Base-by-base conservation (phyloP, 495 filamentous ascomycete species). In the Talaromyces liani region DNA sequence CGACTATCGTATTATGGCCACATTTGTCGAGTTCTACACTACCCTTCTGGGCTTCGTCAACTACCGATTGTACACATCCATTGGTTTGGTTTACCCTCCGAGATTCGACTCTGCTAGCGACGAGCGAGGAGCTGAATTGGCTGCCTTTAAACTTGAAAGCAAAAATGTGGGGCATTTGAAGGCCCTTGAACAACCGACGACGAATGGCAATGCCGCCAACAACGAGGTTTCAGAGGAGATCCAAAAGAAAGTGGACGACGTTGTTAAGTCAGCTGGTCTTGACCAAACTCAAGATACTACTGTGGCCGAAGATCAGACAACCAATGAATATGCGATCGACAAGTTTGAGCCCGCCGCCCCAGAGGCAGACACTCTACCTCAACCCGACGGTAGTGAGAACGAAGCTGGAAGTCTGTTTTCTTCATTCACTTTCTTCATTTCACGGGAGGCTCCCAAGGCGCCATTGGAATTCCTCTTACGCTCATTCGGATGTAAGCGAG, bases 1-100 rank as follows among this genome's bases (percentile, higher is more conserved):
- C 56, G 94, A 98, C 75, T 98, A 96, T 79, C 82, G 95, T 68
- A 97, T 98, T 72, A 98, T 98, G 94, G 92, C 90, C 49, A 98
- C 95, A 2, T 98, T 98, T 71, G 90, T 98, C 59, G 93, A 98
- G 68, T 98, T 98, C 76, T 98, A 98, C 80, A 94, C 92, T 58
- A 98, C 94, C 2, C 80, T 98, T 12, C 80, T 98, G 9, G 90
- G 95, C 55, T 98, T 98, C 66, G 89, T 98, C 71, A 96, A 98
- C 79, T 98, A 89, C 80, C 79, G 91, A 59, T 81, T 98, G 25
- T 98, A 96, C 75, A 96, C 93, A 0, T 86, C 90, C 0, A 80
- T 95, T 65, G 95, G 95, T 3, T 72, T 98, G 49, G 88, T 96
- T 58, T 98, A 98, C 68, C 94, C 94, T 8, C 94, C 94, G 20